A percentile compares a stretch with the other conserved stretches of the same genome.
Evolutionary conservation across 139 green algal genomes (phyloP).

Genomic region (Pleodorina starrii): DNA sequence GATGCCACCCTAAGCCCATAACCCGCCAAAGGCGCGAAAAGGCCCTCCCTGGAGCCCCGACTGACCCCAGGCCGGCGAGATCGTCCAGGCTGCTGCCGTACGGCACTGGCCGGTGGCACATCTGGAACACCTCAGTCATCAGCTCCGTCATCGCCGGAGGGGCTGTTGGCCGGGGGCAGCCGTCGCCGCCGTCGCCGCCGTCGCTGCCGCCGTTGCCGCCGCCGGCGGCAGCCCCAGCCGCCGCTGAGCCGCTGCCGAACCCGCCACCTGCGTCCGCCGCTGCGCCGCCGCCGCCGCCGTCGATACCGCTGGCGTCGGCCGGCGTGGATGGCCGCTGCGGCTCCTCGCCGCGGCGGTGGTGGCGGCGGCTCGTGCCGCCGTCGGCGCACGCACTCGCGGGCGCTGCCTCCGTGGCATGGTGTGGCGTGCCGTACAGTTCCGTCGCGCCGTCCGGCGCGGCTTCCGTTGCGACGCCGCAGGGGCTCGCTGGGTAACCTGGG

Average conservation of each 20-base stretch:
- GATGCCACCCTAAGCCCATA: too few species aligned
- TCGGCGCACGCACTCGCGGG: too few species aligned
- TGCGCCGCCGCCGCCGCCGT: background rate
- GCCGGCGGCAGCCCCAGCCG: background rate
- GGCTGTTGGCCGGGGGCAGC: too few species aligned
- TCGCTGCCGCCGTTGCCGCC: background rate
- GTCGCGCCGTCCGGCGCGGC: too few species aligned
- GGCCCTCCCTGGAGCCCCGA: too few species aligned
- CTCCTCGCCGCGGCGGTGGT: background rate
- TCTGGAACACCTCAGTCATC: slow-evolving; percentile 34
- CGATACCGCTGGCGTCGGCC: background rate
- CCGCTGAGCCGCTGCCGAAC: background rate
- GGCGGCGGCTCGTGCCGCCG: background rate
- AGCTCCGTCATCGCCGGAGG: background rate
- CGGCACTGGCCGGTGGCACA: slow-evolving; percentile 41
- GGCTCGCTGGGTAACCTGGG: too few species aligned
- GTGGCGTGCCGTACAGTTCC: too few species aligned
- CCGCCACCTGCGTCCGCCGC: background rate
- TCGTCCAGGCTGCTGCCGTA: slow-evolving; percentile 62
- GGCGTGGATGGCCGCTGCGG: background rate
- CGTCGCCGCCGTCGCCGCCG: background rate
- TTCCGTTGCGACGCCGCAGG: too few species aligned
- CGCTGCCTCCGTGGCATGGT: too few species aligned
- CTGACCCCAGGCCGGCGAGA: slow-evolving; percentile 60
- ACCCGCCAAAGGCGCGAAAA: too few species aligned